These are phyloP conservation scores for Akebia trifoliata DNA, from an alignment of 164 flowering plant species.

Conservation along the genomic window DNA sequence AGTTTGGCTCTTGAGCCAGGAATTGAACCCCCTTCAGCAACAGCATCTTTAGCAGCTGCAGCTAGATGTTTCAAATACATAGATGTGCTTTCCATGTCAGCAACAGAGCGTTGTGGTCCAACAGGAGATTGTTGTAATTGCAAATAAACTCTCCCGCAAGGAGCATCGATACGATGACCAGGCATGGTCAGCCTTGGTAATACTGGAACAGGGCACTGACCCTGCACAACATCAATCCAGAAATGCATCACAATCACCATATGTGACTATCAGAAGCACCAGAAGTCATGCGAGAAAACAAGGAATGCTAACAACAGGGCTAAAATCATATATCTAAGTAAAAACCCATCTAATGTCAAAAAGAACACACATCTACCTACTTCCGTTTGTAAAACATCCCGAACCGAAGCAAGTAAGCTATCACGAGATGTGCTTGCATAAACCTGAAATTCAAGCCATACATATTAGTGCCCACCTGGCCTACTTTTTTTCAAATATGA, in stretches of 20 bases:
- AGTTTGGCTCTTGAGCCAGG: constrained; percentile 98
- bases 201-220: constrained; percentile 80
- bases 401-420: constrained; percentile 91
- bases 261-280: neutral
- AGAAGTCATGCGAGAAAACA: neutral
- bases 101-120: constrained; percentile 38
- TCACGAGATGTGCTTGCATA: constrained; percentile 98
- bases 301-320: neutral
- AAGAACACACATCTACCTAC: constrained; percentile 60
- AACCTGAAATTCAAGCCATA: constrained; percentile 47
- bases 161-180: constrained; percentile 97
- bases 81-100: constrained; percentile 70
- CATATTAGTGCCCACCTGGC: constrained; percentile 18
- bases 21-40: constrained; percentile 89
- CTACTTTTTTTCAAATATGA: neutral
- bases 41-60: constrained; percentile 94
- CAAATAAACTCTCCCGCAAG: constrained; percentile 82
- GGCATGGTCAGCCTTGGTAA: constrained; percentile 96
- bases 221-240: constrained; percentile 38
- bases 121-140: constrained; percentile 29
- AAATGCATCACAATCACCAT: neutral
- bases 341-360: constrained; percentile 16
- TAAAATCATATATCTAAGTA: constrained; percentile 7
- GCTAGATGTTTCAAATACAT: constrained; percentile 93
- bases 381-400: constrained; percentile 90